Base-by-base conservation (phyloP, 2,329 filamentous ascomycete species). In the Whalleya microplaca region DNA sequence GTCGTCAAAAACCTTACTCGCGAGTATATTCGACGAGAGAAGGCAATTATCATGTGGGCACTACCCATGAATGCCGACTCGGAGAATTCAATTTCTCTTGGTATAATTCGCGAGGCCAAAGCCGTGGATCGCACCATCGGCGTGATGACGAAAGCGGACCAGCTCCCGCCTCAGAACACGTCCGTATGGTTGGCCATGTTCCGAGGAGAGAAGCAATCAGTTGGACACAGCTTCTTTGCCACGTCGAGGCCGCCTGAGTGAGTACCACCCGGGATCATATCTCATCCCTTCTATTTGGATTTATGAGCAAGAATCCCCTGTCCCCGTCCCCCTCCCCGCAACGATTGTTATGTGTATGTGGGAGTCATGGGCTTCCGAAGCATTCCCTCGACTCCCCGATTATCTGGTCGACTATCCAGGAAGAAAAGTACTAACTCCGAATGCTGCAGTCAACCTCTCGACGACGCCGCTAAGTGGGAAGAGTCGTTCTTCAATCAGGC, bases 61-160 rank as follows among this genome's bases (percentile, higher is more conserved):
- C 81, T 91, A 19, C 84, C 90, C 0, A 91, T 96, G 84, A 91
- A 90, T 1, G 84, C 83, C 0, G 92, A 96, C 55, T 83, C 90
- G 0, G 87, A 90, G 1, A 93, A 88, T 14, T 94, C 89, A 0
- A 87, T 82, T 0, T 89, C 90, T 0, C 85, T 89, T 10, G 80
- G 82, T 0, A 78, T 91, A 2, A 84, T 93, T 62, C 73, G 84
- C 27, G 71, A 80, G 42, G 74, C 84, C 1, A 77, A 77, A 1
- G 88, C 88, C 0, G 77, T 82, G 2, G 60, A 77, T 2, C 79
- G 88, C 1, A 90, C 87, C 1, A 79, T 90, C 51, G 91, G 91
- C 0, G 89, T 96, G 0, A 79, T 96, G 16, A 96, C 92, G 0
- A 96, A 96, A 66, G 92, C 92, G 0, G 93, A 96, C 59, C 81